phyloP scores from a whole-genome alignment of 2,329 filamentous ascomycete species.

The Podosphaera aphanis region DNA sequence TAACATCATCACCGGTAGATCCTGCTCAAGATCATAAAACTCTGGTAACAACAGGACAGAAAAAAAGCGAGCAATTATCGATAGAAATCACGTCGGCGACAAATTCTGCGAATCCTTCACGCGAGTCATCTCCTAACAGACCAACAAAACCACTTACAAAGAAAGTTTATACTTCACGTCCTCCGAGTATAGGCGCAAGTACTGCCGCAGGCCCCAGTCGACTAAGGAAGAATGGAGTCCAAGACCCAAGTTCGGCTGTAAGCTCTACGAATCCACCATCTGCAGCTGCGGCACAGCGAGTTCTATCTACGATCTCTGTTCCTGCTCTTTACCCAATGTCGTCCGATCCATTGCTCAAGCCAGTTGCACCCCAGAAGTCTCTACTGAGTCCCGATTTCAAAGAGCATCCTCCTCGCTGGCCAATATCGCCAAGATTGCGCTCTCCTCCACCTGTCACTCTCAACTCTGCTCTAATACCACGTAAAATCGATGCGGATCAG shows the following conservation, averaged over 20 bases:
- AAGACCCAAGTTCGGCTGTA: conserved; percentile 40
- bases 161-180: conserved; percentile 10
- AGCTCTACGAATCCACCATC: conserved; percentile 31
- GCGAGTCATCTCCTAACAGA: conserved; percentile 23
- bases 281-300: conserved; percentile 31
- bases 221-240: conserved; percentile 40
- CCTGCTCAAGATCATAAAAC: too few relatives aligned
- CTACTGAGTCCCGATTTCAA: conserved; percentile 24
- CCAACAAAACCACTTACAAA: conserved; percentile 5
- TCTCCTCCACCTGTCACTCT: conserved; percentile 45
- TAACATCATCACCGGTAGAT: too few relatives aligned
- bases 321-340: conserved; percentile 38
- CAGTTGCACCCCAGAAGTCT: conserved; percentile 41
- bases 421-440: conserved; percentile 51
- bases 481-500: conserved; percentile 25
- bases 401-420: conserved; percentile 47
- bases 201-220: conserved; percentile 18
- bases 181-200: conserved; percentile 16
- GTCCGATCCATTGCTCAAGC: conserved; percentile 36
- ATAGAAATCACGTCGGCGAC: conserved; percentile 16
- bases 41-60: neutral
- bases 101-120: conserved; percentile 23
- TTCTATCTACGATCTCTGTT: conserved; percentile 32
- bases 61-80: neutral
- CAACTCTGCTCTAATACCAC: conserved; percentile 22